Conservation (phyloP, 2,329 filamentous ascomycete species). For the Amesomyces nigricolor region DNA sequence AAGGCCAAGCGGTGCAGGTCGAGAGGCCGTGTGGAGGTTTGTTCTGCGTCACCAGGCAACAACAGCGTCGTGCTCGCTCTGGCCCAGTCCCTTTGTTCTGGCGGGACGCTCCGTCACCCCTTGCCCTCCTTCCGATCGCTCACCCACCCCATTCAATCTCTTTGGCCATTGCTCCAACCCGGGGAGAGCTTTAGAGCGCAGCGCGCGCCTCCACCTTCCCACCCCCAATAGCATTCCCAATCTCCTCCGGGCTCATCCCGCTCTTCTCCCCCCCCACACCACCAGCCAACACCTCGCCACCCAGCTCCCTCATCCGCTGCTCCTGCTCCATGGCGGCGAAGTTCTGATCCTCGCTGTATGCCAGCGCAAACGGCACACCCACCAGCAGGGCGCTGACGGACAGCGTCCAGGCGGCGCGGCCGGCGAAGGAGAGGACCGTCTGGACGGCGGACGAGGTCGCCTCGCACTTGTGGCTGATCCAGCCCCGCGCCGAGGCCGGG, state of each 20-base stretch:
- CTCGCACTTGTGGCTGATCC: slow-evolving; percentile 56
- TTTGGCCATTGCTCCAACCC: background rate
- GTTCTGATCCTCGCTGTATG: slow-evolving; percentile 93
- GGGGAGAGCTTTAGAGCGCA: slow-evolving; percentile 39
- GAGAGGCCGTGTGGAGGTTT: too few species aligned
- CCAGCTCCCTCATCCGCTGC: slow-evolving; percentile 90
- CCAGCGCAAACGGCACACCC: slow-evolving; percentile 88
- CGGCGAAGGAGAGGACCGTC: slow-evolving; percentile 62
- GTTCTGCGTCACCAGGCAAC: too few species aligned
- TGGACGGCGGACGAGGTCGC: slow-evolving; percentile 53
- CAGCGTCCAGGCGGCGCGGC: slow-evolving; percentile 85
- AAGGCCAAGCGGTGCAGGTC: too few species aligned
- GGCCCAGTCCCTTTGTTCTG: too few species aligned
- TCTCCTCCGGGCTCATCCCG: slow-evolving; percentile 41
- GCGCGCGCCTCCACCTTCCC: slow-evolving; percentile 39
- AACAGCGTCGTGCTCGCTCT: too few species aligned
- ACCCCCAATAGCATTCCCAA: slow-evolving; percentile 42
- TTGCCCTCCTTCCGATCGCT: too few species aligned
- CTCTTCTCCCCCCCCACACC: slow-evolving; percentile 31
- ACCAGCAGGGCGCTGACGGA: slow-evolving; percentile 84
- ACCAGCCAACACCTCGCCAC: slow-evolving; percentile 62
- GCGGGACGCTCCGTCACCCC: too few species aligned
- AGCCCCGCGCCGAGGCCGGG: slow-evolving; percentile 64
- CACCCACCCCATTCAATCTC: background rate
- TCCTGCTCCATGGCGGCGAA: slow-evolving; percentile 96